Conservation (phyloP, 306 rosid species). For the Rosa chinensis region DNA sequence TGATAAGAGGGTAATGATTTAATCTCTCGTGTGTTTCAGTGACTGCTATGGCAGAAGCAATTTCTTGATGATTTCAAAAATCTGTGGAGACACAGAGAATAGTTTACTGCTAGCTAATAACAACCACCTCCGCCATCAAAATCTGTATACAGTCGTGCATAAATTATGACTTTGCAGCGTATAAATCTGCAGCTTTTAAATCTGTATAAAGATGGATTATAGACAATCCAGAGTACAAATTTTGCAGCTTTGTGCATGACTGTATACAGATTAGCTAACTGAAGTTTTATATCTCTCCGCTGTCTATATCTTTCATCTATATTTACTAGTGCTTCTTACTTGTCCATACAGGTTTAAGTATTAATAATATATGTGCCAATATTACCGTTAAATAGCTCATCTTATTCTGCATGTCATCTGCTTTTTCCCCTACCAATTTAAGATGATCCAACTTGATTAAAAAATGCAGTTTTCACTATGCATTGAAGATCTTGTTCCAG, state of each 20-base stretch:
- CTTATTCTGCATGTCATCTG: background rate
- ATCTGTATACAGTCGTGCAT: background rate
- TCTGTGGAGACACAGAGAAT: background rate
- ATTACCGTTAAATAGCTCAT: background rate
- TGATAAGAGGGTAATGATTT: constrained; percentile 81
- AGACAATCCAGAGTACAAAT: background rate
- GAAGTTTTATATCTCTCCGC: background rate
- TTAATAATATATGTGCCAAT: background rate
- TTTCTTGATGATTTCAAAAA: background rate
- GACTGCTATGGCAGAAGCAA: background rate
- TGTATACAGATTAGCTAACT: background rate
- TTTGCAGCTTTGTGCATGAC: background rate
- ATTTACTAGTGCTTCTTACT: background rate
- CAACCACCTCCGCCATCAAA: background rate
- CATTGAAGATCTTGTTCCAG: constrained; percentile 95
- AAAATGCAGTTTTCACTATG: constrained; percentile 84
- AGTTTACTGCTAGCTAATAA: background rate
- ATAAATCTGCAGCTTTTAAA: background rate
- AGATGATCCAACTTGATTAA: constrained; percentile 29
- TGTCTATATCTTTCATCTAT: background rate
- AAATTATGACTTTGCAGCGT: background rate
- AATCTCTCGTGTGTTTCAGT: background rate
- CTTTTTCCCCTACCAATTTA: background rate
- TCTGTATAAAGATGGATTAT: background rate
- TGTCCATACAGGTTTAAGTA: background rate